Base-by-base conservation (phyloP, 495 filamentous ascomycete species). In the Daldinia grandis region DNA sequence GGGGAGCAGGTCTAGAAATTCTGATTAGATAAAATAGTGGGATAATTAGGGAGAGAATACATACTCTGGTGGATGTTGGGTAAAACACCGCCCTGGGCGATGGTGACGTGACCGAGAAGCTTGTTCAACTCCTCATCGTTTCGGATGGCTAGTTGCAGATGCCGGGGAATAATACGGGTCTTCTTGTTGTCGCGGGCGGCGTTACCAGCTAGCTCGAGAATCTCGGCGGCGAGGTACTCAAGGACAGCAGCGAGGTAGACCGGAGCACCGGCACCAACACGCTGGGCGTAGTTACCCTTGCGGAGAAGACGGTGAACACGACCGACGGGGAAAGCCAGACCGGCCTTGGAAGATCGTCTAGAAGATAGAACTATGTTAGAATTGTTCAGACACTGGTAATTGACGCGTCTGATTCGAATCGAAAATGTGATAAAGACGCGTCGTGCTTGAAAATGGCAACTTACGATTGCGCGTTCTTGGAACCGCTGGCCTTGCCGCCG, bases 71-170 rank as follows among this genome's bases (percentile, higher is more conserved):
- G 94, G 72, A 97, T 97, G 89, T 97, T 97, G 80, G 95, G 95
- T 60, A 99, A 88, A 71, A 99, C 95, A 97, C 95, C 95, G 86
- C 95, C 95, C 85, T 98, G 95, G 78, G 95, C 95, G 77, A 99
- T 99, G 79, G 95, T 99, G 85, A 98, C 95, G 80, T 98, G 95
- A 63, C 95, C 95, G 60, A 99, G 87, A 54, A 99, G 93, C 89
- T 99, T 99, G 91, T 99, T 98, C 93, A 99, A 82, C 83, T 99
- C 95, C 89, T 99, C 94, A 83, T 99, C 95, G 83, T 98, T 98
- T 74, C 95, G 92, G 86, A 99, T 99, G 82, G 95, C 95, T 76
- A 99, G 94, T 87, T 99, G 95, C 54, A 99, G 91, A 84, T 99
- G 95, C 81, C 95, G 94, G 71, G 95, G 95, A 74, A 98, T 99